Evolutionary conservation across 2,329 filamentous ascomycete genomes (phyloP).

Genomic region (Hysterium pulicare): DNA sequence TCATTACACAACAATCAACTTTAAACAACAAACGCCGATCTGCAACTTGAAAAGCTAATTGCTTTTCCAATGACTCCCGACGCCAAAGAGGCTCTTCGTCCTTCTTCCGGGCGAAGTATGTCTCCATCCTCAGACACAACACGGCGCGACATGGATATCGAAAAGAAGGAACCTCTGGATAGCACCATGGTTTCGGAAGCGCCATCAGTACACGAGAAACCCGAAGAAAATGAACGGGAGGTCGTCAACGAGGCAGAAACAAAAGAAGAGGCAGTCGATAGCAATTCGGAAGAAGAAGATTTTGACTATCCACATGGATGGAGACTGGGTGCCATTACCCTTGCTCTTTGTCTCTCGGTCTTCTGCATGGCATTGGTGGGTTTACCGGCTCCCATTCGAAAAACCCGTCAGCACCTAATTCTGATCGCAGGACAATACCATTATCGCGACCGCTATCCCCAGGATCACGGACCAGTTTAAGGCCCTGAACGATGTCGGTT

Average conservation of each 20-base stretch:
- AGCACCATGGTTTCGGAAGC: slow-evolving; percentile 21
- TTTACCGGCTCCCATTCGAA: background rate
- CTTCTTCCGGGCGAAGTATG: slow-evolving; percentile 18
- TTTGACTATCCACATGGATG: slow-evolving; percentile 35
- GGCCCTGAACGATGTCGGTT: slow-evolving; percentile 44
- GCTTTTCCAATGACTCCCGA: slow-evolving; percentile 1
- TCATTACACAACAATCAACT: background rate
- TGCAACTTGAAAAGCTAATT: too few species aligned
- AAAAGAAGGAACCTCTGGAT: slow-evolving; percentile 26
- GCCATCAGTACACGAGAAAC: slow-evolving; percentile 15
- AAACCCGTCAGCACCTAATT: slow-evolving; percentile 7
- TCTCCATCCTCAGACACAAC: slow-evolving; percentile 26
- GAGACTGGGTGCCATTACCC: slow-evolving; percentile 30
- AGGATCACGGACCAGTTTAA: slow-evolving; percentile 49
- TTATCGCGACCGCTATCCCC: slow-evolving; percentile 48
- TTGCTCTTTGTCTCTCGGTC: slow-evolving; percentile 34
- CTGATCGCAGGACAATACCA: slow-evolving; percentile 42
- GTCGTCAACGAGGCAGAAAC: slow-evolving; percentile 6
- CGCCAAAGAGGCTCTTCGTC: slow-evolving; percentile 18
- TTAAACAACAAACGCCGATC: background rate
- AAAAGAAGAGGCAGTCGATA: slow-evolving; percentile 9
- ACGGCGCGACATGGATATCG: slow-evolving; percentile 20
- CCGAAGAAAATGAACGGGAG: slow-evolving; percentile 7
- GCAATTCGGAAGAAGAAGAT: slow-evolving; percentile 20
- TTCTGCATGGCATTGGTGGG: slow-evolving; percentile 38